Percentiles rank a stretch among this genome's conserved stretches.
Conservation (phyloP, 139 green algal species). For the Mesotaenium endlicherianum region DNA sequence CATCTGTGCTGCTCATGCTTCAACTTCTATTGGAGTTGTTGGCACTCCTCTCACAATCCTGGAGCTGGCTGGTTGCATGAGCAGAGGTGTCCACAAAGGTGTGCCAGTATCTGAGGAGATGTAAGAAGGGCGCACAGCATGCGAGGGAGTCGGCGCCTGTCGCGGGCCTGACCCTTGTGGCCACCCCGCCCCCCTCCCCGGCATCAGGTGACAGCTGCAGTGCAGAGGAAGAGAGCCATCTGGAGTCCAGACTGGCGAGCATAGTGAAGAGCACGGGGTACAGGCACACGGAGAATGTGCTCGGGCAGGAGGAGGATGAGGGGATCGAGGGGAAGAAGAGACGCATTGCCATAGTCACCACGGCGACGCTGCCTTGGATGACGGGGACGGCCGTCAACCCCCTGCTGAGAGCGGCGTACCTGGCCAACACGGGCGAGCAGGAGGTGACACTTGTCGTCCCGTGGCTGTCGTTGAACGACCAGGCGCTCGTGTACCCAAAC, state of each 20-base stretch:
- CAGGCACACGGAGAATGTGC: background rate
- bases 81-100: slow-evolving; percentile 36
- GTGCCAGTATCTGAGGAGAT: background rate
- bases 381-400: slow-evolving; percentile 97
- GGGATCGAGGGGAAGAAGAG: background rate
- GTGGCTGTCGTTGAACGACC: slow-evolving; percentile 85
- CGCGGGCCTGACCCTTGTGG: background rate
- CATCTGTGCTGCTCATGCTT: background rate
- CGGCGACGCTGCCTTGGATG: slow-evolving; percentile 95
- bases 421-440: slow-evolving; percentile 66
- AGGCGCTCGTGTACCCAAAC: slow-evolving; percentile 87
- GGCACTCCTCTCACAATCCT: background rate
- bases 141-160: background rate
- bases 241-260: slow-evolving; percentile 15
- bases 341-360: slow-evolving; percentile 94
- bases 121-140: background rate
- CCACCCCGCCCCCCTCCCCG: background rate
- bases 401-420: slow-evolving; percentile 92
- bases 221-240: background rate
- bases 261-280: slow-evolving; percentile 45
- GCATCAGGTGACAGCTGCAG: background rate
- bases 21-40: background rate
- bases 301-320: background rate
- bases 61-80: background rate
- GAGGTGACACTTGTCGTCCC: slow-evolving; percentile 82